A percentile compares a stretch with the other conserved stretches of the same genome.
These are phyloP conservation scores for Alternaria metachromatica DNA, from an alignment of 2,329 filamentous ascomycete genomes.

Conservation along the genomic window DNA sequence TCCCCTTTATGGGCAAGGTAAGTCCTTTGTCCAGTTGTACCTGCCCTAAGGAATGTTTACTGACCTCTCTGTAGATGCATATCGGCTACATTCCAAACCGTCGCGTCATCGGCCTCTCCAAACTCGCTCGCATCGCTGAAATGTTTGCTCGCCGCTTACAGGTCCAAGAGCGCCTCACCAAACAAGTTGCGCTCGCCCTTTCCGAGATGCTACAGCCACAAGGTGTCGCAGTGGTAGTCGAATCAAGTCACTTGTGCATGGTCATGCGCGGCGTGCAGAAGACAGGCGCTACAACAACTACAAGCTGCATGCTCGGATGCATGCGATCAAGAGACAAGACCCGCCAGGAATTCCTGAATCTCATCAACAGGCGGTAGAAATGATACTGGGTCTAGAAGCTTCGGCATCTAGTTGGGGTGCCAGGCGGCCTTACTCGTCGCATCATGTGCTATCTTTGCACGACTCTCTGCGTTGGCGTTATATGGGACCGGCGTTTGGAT, in stretches of 20 bases:
- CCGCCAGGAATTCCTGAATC: conserved; percentile 90
- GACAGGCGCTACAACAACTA: conserved; percentile 84
- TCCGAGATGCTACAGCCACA: conserved; percentile 92
- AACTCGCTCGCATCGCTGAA: conserved; percentile 92
- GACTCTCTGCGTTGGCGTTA: conserved; percentile 17
- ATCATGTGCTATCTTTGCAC: background rate
- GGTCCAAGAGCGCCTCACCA: conserved; percentile 94
- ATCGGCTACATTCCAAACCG: conserved; percentile 96
- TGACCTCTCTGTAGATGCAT: conserved; percentile 74
- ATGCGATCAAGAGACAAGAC: conserved; percentile 94
- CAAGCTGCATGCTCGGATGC: conserved; percentile 95
- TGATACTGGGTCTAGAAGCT: background rate
- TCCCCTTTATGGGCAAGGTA: conserved; percentile 95
- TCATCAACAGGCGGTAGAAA: conserved; percentile 54
- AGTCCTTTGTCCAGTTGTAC: background rate
- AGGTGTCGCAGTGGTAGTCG: conserved; percentile 96
- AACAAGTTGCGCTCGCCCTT: conserved; percentile 92
- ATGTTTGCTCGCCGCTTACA: conserved; percentile 95
- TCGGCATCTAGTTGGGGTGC: background rate
- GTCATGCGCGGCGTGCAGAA: conserved; percentile 99
- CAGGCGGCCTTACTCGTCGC: background rate
- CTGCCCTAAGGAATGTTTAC: background rate
- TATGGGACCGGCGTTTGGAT: conserved; percentile 2
- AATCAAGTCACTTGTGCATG: conserved; percentile 97
- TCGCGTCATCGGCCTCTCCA: conserved; percentile 92